Conservation (phyloP, 2,329 filamentous ascomycete species). For the Fusarium hainanense region DNA sequence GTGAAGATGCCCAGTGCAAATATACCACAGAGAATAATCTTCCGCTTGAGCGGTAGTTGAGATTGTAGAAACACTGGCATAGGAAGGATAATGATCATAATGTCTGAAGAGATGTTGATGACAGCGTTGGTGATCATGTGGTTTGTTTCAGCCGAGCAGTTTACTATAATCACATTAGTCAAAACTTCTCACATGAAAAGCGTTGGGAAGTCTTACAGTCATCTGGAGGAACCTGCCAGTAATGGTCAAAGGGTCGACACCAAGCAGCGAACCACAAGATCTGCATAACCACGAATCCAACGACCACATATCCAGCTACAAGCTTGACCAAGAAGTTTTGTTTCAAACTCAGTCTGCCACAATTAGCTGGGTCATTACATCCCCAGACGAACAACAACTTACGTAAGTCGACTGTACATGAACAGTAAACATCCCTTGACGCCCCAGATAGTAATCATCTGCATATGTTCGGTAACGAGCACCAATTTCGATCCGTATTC, state of each 20-base stretch:
- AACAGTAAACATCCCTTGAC: conserved; percentile 65
- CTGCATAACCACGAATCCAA: conserved; percentile 60
- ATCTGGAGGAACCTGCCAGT: conserved; percentile 59
- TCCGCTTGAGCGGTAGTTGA: conserved; percentile 61
- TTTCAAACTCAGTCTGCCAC: conserved; percentile 53
- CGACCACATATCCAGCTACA: conserved; percentile 57
- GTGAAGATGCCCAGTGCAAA: conserved; percentile 60
- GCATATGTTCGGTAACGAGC: conserved; percentile 68
- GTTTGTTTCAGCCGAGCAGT: conserved; percentile 64
- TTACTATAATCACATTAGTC: conserved; percentile 13
- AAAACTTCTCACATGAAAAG: fast-evolving
- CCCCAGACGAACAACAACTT: conserved; percentile 26
- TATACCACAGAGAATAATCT: conserved; percentile 60
- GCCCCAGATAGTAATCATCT: conserved; percentile 67
- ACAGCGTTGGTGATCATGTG: conserved; percentile 68
- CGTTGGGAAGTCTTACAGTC: conserved; percentile 49
- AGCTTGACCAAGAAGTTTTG: conserved; percentile 58
- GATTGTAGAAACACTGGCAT: conserved; percentile 63
- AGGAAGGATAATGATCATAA: conserved; percentile 67
- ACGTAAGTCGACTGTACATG: conserved; percentile 65
- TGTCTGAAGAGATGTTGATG: conserved; percentile 68
- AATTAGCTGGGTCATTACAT: fast-evolving
- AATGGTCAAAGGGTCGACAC: conserved; percentile 64
- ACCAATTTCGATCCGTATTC: conserved; percentile 69
- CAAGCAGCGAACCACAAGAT: conserved; percentile 61